Conservation (phyloP, 495 filamentous ascomycete genomes). For the Haplographium delicatum region DNA sequence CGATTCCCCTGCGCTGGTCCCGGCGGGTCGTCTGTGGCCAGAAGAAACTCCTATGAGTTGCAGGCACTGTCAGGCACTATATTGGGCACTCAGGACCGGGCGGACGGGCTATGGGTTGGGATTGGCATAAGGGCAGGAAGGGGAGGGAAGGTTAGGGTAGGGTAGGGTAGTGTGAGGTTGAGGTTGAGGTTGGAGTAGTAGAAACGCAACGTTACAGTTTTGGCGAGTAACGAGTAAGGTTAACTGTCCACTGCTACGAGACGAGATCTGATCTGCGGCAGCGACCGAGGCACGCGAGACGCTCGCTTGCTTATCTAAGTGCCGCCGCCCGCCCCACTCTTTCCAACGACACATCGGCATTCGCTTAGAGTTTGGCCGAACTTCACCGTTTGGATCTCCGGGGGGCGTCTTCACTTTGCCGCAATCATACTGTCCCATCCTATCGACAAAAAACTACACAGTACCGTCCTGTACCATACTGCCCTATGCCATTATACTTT, state of each 20-base stretch:
- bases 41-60: not conserved
- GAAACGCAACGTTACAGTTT: constrained; percentile 10
- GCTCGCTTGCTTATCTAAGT: constrained; percentile 8
- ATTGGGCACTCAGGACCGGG: too few species aligned
- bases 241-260: not conserved
- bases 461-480: too few species aligned
- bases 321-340: not conserved
- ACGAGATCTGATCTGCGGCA: not conserved
- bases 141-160: too few species aligned
- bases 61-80: not conserved
- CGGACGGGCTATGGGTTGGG: not conserved
- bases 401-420: too few species aligned
- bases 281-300: not conserved
- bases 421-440: too few species aligned
- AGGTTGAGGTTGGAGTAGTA: too few species aligned
- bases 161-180: not conserved
- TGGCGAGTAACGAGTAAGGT: not conserved
- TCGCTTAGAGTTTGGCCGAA: not conserved
- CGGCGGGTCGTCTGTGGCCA: too few species aligned
- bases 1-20: too few species aligned
- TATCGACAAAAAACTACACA: too few species aligned
- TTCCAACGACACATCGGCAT: not conserved
- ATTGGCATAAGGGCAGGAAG: not conserved
- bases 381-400: too few species aligned
- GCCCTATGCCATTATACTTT: too few species aligned